A percentile compares a stretch with the other conserved stretches of the same genome.
phyloP scores from a whole-genome alignment of 139 green algal species.

The Deuterostichococcus epilithicus region DNA sequence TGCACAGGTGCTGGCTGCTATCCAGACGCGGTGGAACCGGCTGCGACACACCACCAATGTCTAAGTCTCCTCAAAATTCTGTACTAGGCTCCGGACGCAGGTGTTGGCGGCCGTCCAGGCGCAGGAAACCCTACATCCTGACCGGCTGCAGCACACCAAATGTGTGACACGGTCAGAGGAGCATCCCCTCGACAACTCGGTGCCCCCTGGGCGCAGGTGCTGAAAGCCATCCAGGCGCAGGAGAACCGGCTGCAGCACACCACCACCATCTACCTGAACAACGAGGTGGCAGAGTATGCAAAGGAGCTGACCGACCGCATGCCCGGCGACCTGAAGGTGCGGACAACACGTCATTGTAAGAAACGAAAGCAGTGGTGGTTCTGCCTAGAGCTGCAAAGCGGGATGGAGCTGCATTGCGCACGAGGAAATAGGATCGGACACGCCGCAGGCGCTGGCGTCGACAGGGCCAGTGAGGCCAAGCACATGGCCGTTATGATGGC shows the following conservation, averaged over 20 bases:
- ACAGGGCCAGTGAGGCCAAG: not conserved
- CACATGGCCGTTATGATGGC: not conserved
- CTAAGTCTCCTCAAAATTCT: too few species aligned
- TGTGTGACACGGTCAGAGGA: not conserved
- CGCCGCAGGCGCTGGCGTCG: not conserved
- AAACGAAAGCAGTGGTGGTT: not conserved
- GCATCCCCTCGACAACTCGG: not conserved
- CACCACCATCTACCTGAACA: conserved; percentile 80
- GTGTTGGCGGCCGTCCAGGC: not conserved
- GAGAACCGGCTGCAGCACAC: conserved; percentile 60
- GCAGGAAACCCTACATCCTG: not conserved
- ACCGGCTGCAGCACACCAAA: not conserved
- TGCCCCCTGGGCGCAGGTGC: conserved; percentile 2
- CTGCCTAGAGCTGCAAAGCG: too few species aligned
- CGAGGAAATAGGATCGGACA: not conserved
- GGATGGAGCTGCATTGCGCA: too few species aligned
- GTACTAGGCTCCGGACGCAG: too few species aligned
- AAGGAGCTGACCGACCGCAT: conserved; percentile 58
- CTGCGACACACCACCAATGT: too few species aligned
- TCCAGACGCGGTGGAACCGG: too few species aligned
- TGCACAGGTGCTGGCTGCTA: too few species aligned
- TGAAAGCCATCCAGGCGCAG: conserved; percentile 41
- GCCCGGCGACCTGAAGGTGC: conserved; percentile 54
- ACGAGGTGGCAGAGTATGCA: conserved; percentile 54
- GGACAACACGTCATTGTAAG: not conserved